phyloP scores from a whole-genome alignment of 2,329 filamentous ascomycete genomes.

The Penicillium sp. region DNA sequence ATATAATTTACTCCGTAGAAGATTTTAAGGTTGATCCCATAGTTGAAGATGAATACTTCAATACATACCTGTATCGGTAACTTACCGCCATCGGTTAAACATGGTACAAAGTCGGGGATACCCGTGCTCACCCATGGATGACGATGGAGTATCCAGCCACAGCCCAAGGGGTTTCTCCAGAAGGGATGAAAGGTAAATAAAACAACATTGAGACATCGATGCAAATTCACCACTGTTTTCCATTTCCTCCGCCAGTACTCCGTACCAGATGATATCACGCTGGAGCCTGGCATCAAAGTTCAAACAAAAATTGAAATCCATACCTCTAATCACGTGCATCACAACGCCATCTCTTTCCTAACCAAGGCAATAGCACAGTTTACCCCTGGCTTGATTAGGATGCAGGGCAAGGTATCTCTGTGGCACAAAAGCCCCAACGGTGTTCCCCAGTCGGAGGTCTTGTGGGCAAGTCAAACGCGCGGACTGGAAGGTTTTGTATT shows the following conservation, averaged over 20 bases:
- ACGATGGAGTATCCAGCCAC: neutral
- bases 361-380: slow-evolving; percentile 2
- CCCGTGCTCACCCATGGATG: slow-evolving; percentile 4
- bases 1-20: neutral
- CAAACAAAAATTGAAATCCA: too few species aligned
- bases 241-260: too few species aligned
- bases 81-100: neutral
- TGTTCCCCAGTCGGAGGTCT: slow-evolving; percentile 1
- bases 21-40: too few species aligned
- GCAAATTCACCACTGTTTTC: too few species aligned
- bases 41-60: too few species aligned
- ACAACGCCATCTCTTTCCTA: neutral
- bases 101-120: neutral
- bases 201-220: too few species aligned
- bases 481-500: neutral
- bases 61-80: neutral
- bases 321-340: neutral
- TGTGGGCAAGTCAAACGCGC: slow-evolving; percentile 4
- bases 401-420: slow-evolving; percentile 5
- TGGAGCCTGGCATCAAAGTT: neutral
- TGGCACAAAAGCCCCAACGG: slow-evolving; percentile 1
- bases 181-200: neutral
- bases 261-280: too few species aligned
- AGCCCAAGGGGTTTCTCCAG: neutral
- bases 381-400: slow-evolving; percentile 12